phyloP scores from a whole-genome alignment of 164 flowering plant species.

The Macadamia tetraphylla region DNA sequence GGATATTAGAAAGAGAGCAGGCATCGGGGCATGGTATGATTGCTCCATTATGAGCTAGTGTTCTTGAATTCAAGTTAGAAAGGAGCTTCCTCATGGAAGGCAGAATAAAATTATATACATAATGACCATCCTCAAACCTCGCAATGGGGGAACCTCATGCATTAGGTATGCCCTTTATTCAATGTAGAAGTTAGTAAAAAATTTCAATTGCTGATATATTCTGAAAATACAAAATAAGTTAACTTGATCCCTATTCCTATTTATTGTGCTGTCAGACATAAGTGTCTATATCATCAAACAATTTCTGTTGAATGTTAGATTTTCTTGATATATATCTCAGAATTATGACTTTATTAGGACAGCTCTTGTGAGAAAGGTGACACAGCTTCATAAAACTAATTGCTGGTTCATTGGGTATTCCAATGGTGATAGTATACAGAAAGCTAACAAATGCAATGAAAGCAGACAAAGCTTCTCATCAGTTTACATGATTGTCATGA shows the following conservation, averaged over 20 bases:
- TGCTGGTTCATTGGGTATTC: slow-evolving; percentile 66
- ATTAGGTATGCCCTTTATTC: too few species aligned
- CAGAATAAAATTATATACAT: neutral
- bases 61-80: too few species aligned
- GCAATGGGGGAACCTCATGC: too few species aligned
- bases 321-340: neutral
- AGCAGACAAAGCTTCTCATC: slow-evolving; percentile 47
- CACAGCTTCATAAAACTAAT: slow-evolving; percentile 47
- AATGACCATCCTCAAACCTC: too few species aligned
- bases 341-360: slow-evolving; percentile 28
- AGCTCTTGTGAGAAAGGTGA: slow-evolving; percentile 46
- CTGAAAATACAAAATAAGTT: too few species aligned
- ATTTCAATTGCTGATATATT: neutral
- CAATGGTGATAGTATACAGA: slow-evolving; percentile 26
- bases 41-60: too few species aligned
- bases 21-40: too few species aligned
- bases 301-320: neutral
- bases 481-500: slow-evolving; percentile 74
- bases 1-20: too few species aligned
- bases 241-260: too few species aligned
- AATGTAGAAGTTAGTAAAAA: too few species aligned
- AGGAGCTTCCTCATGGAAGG: too few species aligned
- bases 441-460: slow-evolving; percentile 37
- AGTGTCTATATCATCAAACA: neutral
- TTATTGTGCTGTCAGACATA: neutral